Base-by-base conservation (phyloP, 2,329 filamentous ascomycete genomes). In the Ciborinia camelliae region DNA sequence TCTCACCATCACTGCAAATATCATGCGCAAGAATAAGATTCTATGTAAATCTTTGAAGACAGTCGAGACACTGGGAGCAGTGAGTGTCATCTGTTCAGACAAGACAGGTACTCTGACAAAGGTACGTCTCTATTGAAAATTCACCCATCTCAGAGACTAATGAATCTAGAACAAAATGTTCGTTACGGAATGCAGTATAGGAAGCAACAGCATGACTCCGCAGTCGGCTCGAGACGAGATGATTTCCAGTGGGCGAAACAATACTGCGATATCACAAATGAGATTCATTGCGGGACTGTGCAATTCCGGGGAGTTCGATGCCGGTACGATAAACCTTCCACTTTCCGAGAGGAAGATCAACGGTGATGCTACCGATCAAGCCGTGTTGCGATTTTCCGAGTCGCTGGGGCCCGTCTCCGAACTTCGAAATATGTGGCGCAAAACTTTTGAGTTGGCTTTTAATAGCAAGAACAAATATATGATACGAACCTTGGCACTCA, bases 401-500 rank as follows among this genome's bases (percentile, higher is more conserved):
- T 78, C 78, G 2, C 79, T 92, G 35, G 83, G 83, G 0, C 78
- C 83, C 0, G 84, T 90, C 0, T 76, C 80, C 0, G 81, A 87
- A 57, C 77, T 89, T 3, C 82, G 86, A 10, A 79, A 80, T 8
- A 79, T 81, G 66, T 91, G 88, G 87, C 81, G 82, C 54, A 86
- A 83, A 62, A 81, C 83, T 3, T 91, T 86, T 70, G 85, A 89
- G 62, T 79, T 90, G 41, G 84, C 87, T 0, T 92, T 92, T 75
- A 92, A 91, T 78, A 90, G 88, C 77, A 90, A 90, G 79, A 92
- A 92, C 77, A 92, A 92, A 76, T 92, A 86, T 74, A 92, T 91
- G 85, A 82, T 92, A 60, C 82, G 85, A 30, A 68, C 69, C 86
- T 84, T 69, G 80, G 84, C 39, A 79, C 89, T 55, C 86, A 82